Evolutionary conservation across 2,329 filamentous ascomycete species (phyloP), one percentile per base, ranked within the genome.

Genomic region (Achaetomium macrosporum): DNA sequence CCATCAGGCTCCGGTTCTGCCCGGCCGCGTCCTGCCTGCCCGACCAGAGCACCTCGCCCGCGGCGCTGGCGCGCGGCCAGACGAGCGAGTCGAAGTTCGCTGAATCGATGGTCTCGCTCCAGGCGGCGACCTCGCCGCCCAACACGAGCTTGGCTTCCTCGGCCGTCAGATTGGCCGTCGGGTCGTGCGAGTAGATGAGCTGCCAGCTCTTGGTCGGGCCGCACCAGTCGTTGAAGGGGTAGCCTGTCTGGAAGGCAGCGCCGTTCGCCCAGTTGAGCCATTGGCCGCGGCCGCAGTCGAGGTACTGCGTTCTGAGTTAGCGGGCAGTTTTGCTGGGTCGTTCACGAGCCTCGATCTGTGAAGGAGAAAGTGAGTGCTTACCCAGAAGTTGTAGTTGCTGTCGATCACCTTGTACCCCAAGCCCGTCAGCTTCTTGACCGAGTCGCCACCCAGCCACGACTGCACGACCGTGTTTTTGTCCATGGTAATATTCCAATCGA

Each of bases 161-260:
- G 10, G 69, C 70, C 0, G 84, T 78, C 5, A 95, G 75, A 42
- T 80, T 81, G 2, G 72, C 75, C 3, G 83, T 72, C 0, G 90
- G 90, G 65, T 95, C 85, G 68, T 92, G 87, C 17, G 82, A 80
- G 75, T 95, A 95, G 54, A 92, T 78, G 29, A 88, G 74, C 7
- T 83, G 80, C 90, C 90, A 96, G 71, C 81, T 88, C 73, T 95
- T 90, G 64, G 76, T 76, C 1, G 90, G 90, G 0, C 74, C 73
- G 71, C 90, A 95, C 78, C 90, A 95, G 72, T 95, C 89, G 54
- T 74, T 71, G 73, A 87, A 95, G 0, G 88, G 88, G 66, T 78
- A 89, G 69, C 72, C 80, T 1, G 62, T 57, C 16, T 73, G 59
- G 58, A 77, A 78, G 15, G 76, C 69, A 1, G 68, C 69, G 17